Base-by-base conservation (phyloP, 2,329 filamentous ascomycete species). In the Berkeleyomyces rouxiae region DNA sequence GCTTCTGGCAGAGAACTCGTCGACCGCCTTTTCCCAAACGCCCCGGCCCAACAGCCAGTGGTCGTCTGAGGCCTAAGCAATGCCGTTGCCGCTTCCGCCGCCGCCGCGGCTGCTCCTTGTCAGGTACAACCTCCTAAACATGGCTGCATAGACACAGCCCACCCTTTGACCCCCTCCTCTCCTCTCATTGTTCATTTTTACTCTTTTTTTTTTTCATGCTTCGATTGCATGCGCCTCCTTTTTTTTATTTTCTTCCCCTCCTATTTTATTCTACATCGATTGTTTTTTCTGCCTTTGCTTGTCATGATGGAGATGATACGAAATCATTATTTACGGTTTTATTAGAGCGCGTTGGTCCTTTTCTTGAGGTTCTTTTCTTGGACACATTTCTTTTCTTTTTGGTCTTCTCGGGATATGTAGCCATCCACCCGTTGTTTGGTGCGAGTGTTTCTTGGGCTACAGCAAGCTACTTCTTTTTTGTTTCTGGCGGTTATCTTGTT, bases 1-100 rank as follows among this genome's bases (percentile, higher is more conserved):
- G 69, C 79, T 96, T 63, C 77, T 95, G 64, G 86, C 86, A 66
- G 79, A 83, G 1, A 61, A 53, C 47, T 53, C 23, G 47, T 11
- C 13, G 11, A 37, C 6, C 47, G 31, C 47, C 23, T 53, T 33
- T 13, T 7, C 5, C 31, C 47, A 53, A 33, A 11, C 47, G 23
- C 6, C 47, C 3, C 47, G 47, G 47, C 23, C 47, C 10, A 33
- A 16, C 36, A 40, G 11, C 36, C 40, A 43, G 37, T 58, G 55
- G 55, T 11, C 40, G 23, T 42, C 40, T 42, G 36, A 40, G 11
- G 37, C 40, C 37, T 58, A 39, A 40, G 55, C 16, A 11, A 46
- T 13, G 16, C 40, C 13, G 31, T 60, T 36, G n/a, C 60, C 39
- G 6, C 6, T 7, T n/a, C 5, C 31, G 44, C 44, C n/a, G 44